Base-by-base conservation (phyloP, 2,329 filamentous ascomycete genomes). In the Periconia macrospinosa region DNA sequence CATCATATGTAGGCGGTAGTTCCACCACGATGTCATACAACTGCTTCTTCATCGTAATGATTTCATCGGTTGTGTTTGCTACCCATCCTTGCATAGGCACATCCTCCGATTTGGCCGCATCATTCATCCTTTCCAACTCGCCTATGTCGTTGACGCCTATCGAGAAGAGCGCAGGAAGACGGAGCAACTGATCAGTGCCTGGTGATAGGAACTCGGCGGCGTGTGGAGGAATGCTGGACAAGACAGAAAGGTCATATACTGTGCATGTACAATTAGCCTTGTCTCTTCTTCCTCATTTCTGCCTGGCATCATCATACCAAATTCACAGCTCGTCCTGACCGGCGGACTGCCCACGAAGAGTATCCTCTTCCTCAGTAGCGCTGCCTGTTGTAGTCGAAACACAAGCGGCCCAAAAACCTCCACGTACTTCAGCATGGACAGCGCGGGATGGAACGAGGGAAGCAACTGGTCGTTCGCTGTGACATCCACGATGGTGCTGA, bases 211-310 rank as follows among this genome's bases (percentile, higher is more conserved):
- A 76, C 48, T 92, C 86, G 53, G 83, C 80, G 42, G 92, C 83
- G 30, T 88, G 86, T 37, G 87, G 81, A 27, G 94, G 92, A 42
- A 97, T 88, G 62, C 92, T 96, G 43, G 92, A 92, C 33, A 99
- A 81, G 50, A 97, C 83, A n/a, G 93, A 97, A 48, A 97, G 84
- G 71, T 94, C 86, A 76, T 97, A 99, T 57, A 97, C 94, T 93
- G 58, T 17, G 18, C 19, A 27, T n/a, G 11, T 14, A 7, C 30
- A 14, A 35, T 56, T 20, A 58, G 65, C 47, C 19, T 45, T 8
- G 5, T 27, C 15, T 42, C 20, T 30, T 6, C 15, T 37, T n/a
- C 27, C 15, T 33, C 40, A 7, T 17, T 27, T 43, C 7, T 14
- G 19, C 19, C 19, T 14, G 15, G 5, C 15, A 20, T 18, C 19